phyloP scores from a whole-genome alignment of 257 asterid genomes.

The Nicotiana benthamiana region DNA sequence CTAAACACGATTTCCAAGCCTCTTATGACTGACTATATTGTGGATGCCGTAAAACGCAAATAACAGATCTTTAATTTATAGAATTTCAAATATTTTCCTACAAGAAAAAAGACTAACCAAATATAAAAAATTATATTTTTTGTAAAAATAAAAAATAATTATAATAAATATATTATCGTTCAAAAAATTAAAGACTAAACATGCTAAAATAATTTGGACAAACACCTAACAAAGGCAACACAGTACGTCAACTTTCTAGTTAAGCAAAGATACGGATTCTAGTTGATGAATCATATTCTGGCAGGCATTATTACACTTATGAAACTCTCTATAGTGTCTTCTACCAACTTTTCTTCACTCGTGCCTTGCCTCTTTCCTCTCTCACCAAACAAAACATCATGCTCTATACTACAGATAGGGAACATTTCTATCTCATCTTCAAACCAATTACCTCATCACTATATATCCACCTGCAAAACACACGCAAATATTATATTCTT shows the following conservation, averaged over 20 bases:
- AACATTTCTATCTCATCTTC: constrained; percentile 29
- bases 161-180: too few species aligned
- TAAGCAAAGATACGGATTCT: constrained; percentile 49
- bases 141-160: too few species aligned
- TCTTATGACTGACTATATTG: too few species aligned
- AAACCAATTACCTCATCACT: constrained; percentile 20
- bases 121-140: too few species aligned
- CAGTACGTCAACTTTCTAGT: constrained; percentile 42
- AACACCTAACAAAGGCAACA: too few species aligned
- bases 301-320: constrained; percentile 39
- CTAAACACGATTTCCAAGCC: too few species aligned
- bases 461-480: background rate
- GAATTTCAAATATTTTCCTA: too few species aligned
- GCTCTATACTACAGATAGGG: constrained; percentile 17
- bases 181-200: too few species aligned
- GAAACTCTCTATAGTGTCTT: constrained; percentile 31
- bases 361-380: constrained; percentile 15
- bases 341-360: constrained; percentile 28
- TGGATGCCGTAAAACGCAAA: too few species aligned
- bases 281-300: constrained; percentile 37
- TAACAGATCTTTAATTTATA: too few species aligned
- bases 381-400: constrained; percentile 24
- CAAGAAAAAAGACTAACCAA: too few species aligned
- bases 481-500: background rate
- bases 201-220: too few species aligned